Base-by-base conservation (phyloP, 768 basidiomycete species). In the Lepiota brunneoincarnata region DNA sequence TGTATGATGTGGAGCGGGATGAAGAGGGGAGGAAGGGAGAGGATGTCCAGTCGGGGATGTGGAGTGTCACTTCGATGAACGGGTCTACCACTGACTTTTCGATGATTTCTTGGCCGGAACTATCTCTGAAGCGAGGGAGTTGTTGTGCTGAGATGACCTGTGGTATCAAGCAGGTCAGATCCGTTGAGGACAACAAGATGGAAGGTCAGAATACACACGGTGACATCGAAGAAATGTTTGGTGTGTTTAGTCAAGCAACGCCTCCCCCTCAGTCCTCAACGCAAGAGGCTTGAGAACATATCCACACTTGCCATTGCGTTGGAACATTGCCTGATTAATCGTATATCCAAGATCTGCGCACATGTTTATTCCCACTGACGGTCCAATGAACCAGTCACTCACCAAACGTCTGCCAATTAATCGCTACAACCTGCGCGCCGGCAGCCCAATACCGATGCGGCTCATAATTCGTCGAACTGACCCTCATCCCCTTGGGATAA, bases 381-480 rank as follows among this genome's bases (percentile, higher is more conserved):
- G 15, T 26, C 35, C 7, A 39, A 55, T 56, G 43, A 7, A 21
- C 31, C 28, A 41, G 24, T 26, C 1, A 74, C 85, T 51, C 64
- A 95, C 93, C 94, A 59, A 86, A 86, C 0, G 94, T 98, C 70
- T 99, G 96, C 93, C 94, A 98, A 68, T 99, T 99, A 51, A 99
- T 78, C 6, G 96, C 93, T 0, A 94, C 93, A 4, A 98, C 70
- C 67, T 98, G 95, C 11, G 84, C 81, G 0, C 96, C 96, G 2
- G 84, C 84, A 0, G 84, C 83, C 96, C 96, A 99, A 65, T 84
- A 94, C 15, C 84, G 79, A 68, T 93, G 86, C 6, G 95, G 95
- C 57, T 89, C 80, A 61, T 87, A 98, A 64, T 98, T 98, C 20
- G 84, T 84, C 59, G 90, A 93, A 55, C 75, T 86, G 31, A 98